Evolutionary conservation across 169 alveolate species (phyloP), one percentile per base, ranked within the genome.

Genomic region (Toxoplasma gondii): DNA sequence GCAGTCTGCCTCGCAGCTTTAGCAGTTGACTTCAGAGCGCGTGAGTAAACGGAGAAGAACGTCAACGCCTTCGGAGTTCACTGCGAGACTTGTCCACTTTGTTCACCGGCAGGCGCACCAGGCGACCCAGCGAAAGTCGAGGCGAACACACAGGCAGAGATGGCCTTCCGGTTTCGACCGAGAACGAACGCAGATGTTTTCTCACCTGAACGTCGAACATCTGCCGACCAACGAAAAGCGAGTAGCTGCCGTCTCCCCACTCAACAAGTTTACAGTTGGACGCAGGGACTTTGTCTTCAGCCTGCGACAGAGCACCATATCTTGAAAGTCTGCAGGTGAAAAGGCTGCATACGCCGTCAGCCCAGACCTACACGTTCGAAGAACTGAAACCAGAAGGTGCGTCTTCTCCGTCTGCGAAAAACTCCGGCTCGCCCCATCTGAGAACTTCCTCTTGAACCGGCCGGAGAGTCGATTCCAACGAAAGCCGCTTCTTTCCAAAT

Each of bases 221-320:
- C 44, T 74, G 84, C 9, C 17, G 43, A 16, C 84, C 84, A 12
- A 74, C 22, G 84, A 74, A 74, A 44, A 74, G 84, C 84, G 84
- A 74, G 84, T 74, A 74, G 84, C 45, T 74, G 44, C 84, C 84
- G 44, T 74, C 43, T 16, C n/a, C 84, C 84, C 84, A 74, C 43
- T 74, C 84, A 4, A 74, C 43, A 1, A 74, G 44, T 36, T n/a
- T 17, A n/a, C 84, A 74, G 84, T 74, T 74, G 44, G 84, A 74
- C 43, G 44, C 17, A 16, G n/a, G 2, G 45, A 31, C 84, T 31
- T n/a, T n/a, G n/a, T 12, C 84, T 24, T 41, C 84, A 74, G 84
- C n/a, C 84, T 36, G 84, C 1, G 44, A 44, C 84, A 36, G 10
- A 74, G 82, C 82, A 24, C 12, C 10, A 69, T 5, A 69, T 34